Evolutionary conservation across 768 basidiomycete genomes (phyloP).

Genomic region (Termitomyces sp.): DNA sequence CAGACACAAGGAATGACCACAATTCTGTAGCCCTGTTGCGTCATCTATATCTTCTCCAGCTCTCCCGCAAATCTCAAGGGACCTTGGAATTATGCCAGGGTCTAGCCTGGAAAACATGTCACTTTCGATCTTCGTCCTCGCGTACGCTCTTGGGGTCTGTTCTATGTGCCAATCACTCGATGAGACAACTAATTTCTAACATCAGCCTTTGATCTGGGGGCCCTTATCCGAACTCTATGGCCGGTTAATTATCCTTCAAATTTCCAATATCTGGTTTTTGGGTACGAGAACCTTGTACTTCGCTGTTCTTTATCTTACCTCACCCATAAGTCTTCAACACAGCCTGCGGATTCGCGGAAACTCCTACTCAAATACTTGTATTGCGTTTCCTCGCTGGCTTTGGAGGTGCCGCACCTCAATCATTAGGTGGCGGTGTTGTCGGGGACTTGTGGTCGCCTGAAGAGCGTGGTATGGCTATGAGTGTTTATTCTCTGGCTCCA

Average conservation of each 20-base stretch:
- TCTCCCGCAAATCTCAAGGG: constrained; percentile 21
- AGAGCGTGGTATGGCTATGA: constrained; percentile 46
- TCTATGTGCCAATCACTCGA: background rate
- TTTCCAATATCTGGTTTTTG: constrained; percentile 53
- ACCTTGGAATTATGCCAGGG: constrained; percentile 21
- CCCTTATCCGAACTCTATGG: constrained; percentile 35
- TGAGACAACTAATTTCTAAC: background rate
- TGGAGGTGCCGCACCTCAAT: constrained; percentile 60
- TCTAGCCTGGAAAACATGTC: constrained; percentile 33
- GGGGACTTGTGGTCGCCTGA: constrained; percentile 48
- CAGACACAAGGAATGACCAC: background rate
- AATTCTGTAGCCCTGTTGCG: constrained; percentile 21
- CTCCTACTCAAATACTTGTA: constrained; percentile 43
- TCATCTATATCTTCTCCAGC: constrained; percentile 27
- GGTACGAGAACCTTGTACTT: constrained; percentile 30
- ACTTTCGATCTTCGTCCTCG: constrained; percentile 37
- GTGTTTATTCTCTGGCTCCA: constrained; percentile 49
- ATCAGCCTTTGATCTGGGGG: constrained; percentile 30
- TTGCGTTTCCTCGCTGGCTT: constrained; percentile 62
- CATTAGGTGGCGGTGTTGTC: constrained; percentile 52
- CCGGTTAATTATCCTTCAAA: constrained; percentile 43
- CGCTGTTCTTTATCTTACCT: background rate
- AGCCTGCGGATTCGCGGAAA: constrained; percentile 44
- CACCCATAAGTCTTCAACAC: constrained; percentile 36
- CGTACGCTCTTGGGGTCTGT: constrained; percentile 29